Evolutionary conservation across 345 rosid species (phyloP).

Genomic region (Hypericum androsaemum): DNA sequence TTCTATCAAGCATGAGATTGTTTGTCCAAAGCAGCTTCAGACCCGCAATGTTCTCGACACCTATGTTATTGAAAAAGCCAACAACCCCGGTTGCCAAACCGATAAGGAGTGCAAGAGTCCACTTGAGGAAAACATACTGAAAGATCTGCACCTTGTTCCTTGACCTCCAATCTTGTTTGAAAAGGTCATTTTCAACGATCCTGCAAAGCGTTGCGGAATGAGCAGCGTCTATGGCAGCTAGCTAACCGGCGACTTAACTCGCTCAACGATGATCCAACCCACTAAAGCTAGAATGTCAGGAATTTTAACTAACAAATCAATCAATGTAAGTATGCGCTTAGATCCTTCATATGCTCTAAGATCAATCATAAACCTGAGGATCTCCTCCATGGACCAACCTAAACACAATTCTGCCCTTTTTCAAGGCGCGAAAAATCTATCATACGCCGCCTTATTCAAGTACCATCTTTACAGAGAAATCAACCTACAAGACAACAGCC

Average conservation of each 20-base stretch:
- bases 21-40: slow-evolving; percentile 62
- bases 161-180: slow-evolving; percentile 94
- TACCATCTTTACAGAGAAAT: no score
- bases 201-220: slow-evolving; percentile 44
- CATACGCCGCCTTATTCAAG: no score
- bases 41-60: slow-evolving; percentile 83
- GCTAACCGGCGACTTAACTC: background rate
- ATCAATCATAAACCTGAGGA: no score
- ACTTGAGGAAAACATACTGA: slow-evolving; percentile 71
- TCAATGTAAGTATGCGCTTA: no score
- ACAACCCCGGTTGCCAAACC: slow-evolving; percentile 66
- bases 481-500: no score
- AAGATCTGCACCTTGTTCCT: slow-evolving; percentile 67
- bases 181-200: slow-evolving; percentile 72
- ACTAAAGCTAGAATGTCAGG: no score
- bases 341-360: no score
- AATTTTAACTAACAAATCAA: no score
- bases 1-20: slow-evolving; percentile 59
- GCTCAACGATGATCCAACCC: background rate
- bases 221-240: no score
- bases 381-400: no score
- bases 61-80: slow-evolving; percentile 62
- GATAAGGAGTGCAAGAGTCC: slow-evolving; percentile 77
- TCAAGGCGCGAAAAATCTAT: no score
- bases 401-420: no score